These are phyloP conservation scores for Dioscorea dumetorum DNA, from an alignment of 106 monocot genomes.

Conservation along the genomic window DNA sequence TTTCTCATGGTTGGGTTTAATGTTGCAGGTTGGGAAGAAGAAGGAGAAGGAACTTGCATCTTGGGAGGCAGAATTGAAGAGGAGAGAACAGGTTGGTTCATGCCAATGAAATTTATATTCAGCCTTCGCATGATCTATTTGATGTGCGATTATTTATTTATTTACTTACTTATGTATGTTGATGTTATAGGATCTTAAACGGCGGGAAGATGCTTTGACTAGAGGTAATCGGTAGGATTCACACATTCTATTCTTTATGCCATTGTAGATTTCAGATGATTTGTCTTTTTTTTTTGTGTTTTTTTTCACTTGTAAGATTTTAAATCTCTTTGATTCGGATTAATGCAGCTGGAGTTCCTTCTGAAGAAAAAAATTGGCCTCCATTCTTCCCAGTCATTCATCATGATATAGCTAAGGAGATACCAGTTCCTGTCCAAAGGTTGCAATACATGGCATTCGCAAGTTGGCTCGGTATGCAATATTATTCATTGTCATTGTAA, in stretches of 20 bases:
- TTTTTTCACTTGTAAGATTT: background rate
- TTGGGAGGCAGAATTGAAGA: slow-evolving; percentile 67
- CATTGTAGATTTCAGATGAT: background rate
- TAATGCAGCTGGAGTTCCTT: slow-evolving; percentile 70
- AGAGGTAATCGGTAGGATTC: slow-evolving; percentile 10
- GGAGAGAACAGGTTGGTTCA: slow-evolving; percentile 40
- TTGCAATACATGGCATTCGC: slow-evolving; percentile 96
- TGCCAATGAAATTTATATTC: background rate
- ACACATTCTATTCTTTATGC: too few relatives aligned
- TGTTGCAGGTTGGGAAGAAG: slow-evolving; percentile 36
- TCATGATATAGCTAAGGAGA: slow-evolving; percentile 93
- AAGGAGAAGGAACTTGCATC: slow-evolving; percentile 51
- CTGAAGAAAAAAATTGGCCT: slow-evolving; percentile 93
- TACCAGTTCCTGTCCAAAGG: slow-evolving; percentile 80
- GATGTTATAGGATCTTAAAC: slow-evolving; percentile 33
- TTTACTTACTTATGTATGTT: background rate
- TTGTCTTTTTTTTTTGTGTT: background rate
- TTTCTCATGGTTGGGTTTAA: background rate
- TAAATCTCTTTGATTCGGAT: background rate
- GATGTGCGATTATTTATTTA: background rate
- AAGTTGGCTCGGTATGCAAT: slow-evolving; percentile 72
- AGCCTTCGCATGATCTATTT: background rate
- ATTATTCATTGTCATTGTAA: slow-evolving; percentile 1
- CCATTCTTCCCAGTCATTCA: slow-evolving; percentile 95
- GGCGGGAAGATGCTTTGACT: slow-evolving; percentile 36